These are phyloP conservation scores for Prunus mongolica DNA, from an alignment of 306 rosid species.

Conservation along the genomic window DNA sequence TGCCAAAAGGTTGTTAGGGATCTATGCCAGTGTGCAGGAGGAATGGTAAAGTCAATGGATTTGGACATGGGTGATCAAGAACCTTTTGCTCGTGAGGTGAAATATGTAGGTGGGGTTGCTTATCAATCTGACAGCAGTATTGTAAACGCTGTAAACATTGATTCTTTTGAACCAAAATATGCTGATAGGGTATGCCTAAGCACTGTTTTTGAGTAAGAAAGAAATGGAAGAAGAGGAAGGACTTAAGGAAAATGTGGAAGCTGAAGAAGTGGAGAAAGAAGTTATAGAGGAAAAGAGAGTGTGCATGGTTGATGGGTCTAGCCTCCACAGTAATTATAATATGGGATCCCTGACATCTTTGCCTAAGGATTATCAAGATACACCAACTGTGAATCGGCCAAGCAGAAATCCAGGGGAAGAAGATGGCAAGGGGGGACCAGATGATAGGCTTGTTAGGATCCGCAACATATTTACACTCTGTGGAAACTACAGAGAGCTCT, in stretches of 20 bases:
- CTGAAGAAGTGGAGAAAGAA: slow-evolving; percentile 72
- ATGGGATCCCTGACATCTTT: neutral
- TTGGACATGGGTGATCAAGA: slow-evolving; percentile 93
- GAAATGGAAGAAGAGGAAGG: slow-evolving; percentile 61
- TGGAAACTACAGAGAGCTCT: slow-evolving; percentile 67
- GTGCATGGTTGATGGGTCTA: slow-evolving; percentile 39
- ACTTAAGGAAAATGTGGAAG: slow-evolving; percentile 43
- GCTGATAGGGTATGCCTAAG: slow-evolving; percentile 58
- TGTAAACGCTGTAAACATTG: slow-evolving; percentile 29
- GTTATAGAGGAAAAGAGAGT: slow-evolving; percentile 82
- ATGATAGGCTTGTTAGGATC: too few species aligned
- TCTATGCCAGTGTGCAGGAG: slow-evolving; percentile 66
- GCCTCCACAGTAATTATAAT: neutral
- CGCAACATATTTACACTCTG: too few species aligned
- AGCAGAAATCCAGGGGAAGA: too few species aligned
- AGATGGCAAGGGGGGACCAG: too few species aligned
- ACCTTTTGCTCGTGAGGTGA: slow-evolving; percentile 50
- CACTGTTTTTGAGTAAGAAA: slow-evolving; percentile 74
- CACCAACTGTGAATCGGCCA: too few species aligned
- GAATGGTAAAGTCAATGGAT: slow-evolving; percentile 88
- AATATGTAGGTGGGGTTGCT: slow-evolving; percentile 31
- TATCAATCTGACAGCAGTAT: slow-evolving; percentile 31
- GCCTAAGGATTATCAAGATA: too few species aligned
- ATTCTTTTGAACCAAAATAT: slow-evolving; percentile 37
- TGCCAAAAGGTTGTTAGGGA: slow-evolving; percentile 53